Base-by-base conservation (phyloP, 1,284 basidiomycete species). In the Sporisorium reilianum region DNA sequence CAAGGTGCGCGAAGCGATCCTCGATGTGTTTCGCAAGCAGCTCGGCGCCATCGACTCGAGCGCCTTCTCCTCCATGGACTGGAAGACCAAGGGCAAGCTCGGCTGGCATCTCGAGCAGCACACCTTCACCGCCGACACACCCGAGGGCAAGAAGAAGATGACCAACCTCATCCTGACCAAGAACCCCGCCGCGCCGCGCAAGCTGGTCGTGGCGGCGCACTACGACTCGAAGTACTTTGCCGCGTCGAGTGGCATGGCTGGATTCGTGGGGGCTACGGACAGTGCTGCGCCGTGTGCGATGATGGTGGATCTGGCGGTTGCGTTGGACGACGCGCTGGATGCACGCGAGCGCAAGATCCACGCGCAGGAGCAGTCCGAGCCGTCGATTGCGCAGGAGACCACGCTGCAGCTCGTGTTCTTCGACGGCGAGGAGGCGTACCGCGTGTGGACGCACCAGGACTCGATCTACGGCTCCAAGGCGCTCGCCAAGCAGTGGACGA, bases 351-450 rank as follows among this genome's bases (percentile, higher is more conserved):
- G 71, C 23, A 72, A 51, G 50, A 67, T 72, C 1, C 65, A 71
- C 30, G 32, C 34, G 0, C 40, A 70, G 38, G 49, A 62, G 30
- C 36, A 55, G 22, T 28, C 16, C 5, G 44, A 54, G 20, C 50
- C 25, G 14, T 55, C 53, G 2, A 36, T 59, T 1, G 62, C 57
- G 5, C 91, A 93, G 62, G 88, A 91, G 91, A 93, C 91, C 9
- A 96, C 96, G 0, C 85, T 99, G 16, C 95, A 98, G 84, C 87
- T 99, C n/a, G 87, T 99, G 22, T 97, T 99, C 82, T 95, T 99
- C 71, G 97, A 99, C 80, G 97, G 97, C 4, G 97, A 99, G 85
- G 97, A 99, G 85, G 97, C 97, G 0, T 98, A 95, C 85, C 88
- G 90, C 36, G 87, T 89, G 40, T 99, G 97, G 97, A 94, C 94